Evolutionary conservation across 2,329 filamentous ascomycete species (phyloP).

Genomic region (Blumeriella jaapii): DNA sequence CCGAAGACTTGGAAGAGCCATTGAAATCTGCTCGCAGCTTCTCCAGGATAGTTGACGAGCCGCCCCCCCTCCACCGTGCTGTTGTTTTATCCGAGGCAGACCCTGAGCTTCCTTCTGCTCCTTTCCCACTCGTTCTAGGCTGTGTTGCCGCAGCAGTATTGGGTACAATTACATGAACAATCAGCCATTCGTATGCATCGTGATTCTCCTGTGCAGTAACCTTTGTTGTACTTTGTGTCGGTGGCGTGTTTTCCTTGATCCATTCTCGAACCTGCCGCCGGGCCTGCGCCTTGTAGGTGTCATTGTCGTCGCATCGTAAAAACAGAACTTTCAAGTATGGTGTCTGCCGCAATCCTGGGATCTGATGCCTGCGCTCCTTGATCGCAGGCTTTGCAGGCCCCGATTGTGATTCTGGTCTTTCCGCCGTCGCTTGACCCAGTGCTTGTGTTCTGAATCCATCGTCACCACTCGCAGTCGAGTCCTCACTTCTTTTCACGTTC

Average conservation of each 20-base stretch:
- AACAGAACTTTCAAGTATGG: slow-evolving; percentile 88
- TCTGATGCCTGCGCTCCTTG: slow-evolving; percentile 73
- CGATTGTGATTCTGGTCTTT: slow-evolving; percentile 18
- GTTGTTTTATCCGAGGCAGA: slow-evolving; percentile 49
- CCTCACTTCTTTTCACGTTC: slow-evolving; percentile 28
- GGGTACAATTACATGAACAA: slow-evolving; percentile 83
- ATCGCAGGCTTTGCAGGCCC: slow-evolving; percentile 21
- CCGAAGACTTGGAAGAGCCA: slow-evolving; percentile 53
- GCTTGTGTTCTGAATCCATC: slow-evolving; percentile 52
- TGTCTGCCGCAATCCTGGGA: slow-evolving; percentile 82
- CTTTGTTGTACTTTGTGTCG: slow-evolving; percentile 41
- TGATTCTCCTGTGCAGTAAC: slow-evolving; percentile 74
- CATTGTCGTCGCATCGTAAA: slow-evolving; percentile 89
- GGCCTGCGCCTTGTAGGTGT: slow-evolving; percentile 74
- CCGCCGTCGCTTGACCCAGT: slow-evolving; percentile 30
- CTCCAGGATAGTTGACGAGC: slow-evolving; percentile 74
- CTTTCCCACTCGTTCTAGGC: slow-evolving; percentile 49
- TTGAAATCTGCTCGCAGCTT: slow-evolving; percentile 89
- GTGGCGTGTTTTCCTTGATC: slow-evolving; percentile 66
- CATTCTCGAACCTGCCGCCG: slow-evolving; percentile 77
- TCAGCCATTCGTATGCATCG: slow-evolving; percentile 92
- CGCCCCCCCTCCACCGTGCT: slow-evolving; percentile 66
- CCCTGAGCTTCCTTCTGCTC: slow-evolving; percentile 38
- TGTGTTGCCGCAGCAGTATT: slow-evolving; percentile 74
- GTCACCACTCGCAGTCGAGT: slow-evolving; percentile 31